phyloP scores from a whole-genome alignment of 805 yeast species.

The Blastobotrys peoriensis region DNA sequence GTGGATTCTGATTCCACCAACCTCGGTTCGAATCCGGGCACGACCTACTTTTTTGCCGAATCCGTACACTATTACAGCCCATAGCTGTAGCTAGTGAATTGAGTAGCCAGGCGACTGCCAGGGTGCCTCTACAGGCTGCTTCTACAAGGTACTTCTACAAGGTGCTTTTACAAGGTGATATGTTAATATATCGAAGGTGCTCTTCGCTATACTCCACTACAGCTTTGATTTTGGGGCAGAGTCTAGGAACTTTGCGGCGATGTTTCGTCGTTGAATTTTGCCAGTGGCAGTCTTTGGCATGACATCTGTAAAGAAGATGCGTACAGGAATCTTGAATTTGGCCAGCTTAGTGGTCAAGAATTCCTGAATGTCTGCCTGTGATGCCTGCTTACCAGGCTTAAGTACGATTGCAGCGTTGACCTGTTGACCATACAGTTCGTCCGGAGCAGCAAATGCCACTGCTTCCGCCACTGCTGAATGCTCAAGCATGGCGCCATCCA shows the following conservation, averaged over 20 bases:
- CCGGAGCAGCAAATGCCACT: constrained; percentile 63
- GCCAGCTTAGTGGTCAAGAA: constrained; percentile 45
- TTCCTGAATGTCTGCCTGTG: constrained; percentile 40
- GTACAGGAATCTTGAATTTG: constrained; percentile 54
- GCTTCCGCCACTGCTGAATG: constrained; percentile 64
- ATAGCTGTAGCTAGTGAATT: no score
- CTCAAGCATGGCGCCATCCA: constrained; percentile 55
- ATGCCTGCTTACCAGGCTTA: constrained; percentile 35
- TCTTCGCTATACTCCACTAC: constrained; percentile 3
- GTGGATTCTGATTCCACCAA: constrained; percentile 32
- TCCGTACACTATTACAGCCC: no score
- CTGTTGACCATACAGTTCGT: constrained; percentile 62
- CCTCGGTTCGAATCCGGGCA: constrained; percentile 37
- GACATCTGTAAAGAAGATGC: constrained; percentile 50
- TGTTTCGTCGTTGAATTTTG: constrained; percentile 62
- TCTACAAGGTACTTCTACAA: no score
- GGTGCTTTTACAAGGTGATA: no score
- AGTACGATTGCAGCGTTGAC: constrained; percentile 67
- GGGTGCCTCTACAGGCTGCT: no score
- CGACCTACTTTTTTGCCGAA: constrained; percentile 27
- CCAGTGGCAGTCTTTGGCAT: constrained; percentile 78
- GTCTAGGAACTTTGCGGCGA: constrained; percentile 42
- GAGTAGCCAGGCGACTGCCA: no score
- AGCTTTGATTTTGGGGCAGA: constrained; percentile 16
- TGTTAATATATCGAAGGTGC: no score